These are phyloP conservation scores for Fusarium sp. DNA, from an alignment of 2,329 filamentous ascomycete species.

Conservation along the genomic window DNA sequence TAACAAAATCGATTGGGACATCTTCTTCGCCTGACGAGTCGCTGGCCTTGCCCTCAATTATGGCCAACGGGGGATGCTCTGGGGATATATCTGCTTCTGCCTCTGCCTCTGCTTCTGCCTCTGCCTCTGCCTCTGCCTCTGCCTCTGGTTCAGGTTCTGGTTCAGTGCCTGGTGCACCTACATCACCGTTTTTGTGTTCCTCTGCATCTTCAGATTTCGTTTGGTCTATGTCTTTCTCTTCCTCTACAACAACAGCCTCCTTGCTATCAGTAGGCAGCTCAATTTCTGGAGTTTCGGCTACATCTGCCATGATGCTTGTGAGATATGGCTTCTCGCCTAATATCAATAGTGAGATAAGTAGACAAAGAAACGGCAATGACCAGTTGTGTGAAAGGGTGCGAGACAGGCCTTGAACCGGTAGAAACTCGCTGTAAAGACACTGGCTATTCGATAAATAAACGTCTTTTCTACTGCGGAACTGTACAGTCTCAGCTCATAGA, in stretches of 20 bases:
- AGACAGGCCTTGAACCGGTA: neutral
- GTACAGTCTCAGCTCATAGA: constrained; percentile 1
- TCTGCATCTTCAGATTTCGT: constrained; percentile 5
- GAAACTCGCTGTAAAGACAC: neutral
- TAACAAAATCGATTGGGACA: constrained; percentile 68
- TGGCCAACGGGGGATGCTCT: neutral
- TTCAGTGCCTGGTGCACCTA: neutral
- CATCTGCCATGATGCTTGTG: constrained; percentile 16
- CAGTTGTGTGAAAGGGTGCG: neutral
- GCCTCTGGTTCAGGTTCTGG: neutral
- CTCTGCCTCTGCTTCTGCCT: neutral
- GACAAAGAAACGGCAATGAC: neutral
- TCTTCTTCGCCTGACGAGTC: neutral
- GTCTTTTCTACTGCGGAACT: neutral
- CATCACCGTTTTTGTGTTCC: neutral
- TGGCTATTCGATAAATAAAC: neutral
- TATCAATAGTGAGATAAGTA: neutral
- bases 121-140: neutral
- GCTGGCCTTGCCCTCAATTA: neutral
- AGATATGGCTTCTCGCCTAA: neutral
- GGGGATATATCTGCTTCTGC: neutral
- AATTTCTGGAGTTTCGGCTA: constrained; percentile 4
- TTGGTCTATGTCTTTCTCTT: neutral
- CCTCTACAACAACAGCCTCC: neutral
- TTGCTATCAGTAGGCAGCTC: constrained; percentile 9